Evolutionary conservation across 2,329 filamentous ascomycete species (phyloP).

Genomic region (Fonsecaea monophora): DNA sequence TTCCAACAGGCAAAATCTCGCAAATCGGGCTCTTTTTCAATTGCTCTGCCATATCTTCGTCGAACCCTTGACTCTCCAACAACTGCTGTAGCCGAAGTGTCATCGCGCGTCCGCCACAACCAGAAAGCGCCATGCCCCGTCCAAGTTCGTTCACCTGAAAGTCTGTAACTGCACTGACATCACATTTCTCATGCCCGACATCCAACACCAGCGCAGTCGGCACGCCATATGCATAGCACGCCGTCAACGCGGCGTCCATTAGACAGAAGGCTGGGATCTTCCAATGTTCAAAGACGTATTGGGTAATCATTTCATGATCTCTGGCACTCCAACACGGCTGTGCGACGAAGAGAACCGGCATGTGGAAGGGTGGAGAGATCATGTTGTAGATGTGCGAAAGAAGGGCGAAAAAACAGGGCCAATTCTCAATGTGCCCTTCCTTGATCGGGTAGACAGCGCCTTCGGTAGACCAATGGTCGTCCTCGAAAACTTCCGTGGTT

Average conservation of each 20-base stretch:
- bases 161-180: conserved; percentile 88
- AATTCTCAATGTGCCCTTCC: conserved; percentile 84
- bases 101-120: conserved; percentile 87
- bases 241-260: conserved; percentile 86
- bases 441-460: conserved; percentile 86
- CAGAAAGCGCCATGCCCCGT: conserved; percentile 64
- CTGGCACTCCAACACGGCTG: conserved; percentile 89
- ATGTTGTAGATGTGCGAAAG: conserved; percentile 90
- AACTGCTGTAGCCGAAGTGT: conserved; percentile 75
- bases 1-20: conserved; percentile 64
- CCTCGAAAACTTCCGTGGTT: conserved; percentile 72
- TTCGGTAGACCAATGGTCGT: conserved; percentile 85
- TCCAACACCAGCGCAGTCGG: conserved; percentile 85
- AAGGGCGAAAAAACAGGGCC: conserved; percentile 91
- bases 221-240: conserved; percentile 80
- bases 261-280: conserved; percentile 90
- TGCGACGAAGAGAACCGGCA: conserved; percentile 86
- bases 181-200: conserved; percentile 89
- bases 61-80: conserved; percentile 64
- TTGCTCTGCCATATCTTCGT: conserved; percentile 69
- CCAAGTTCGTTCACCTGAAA: conserved; percentile 75
- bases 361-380: conserved; percentile 90
- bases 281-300: conserved; percentile 97
- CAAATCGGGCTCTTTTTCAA: conserved; percentile 69
- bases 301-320: conserved; percentile 84